Base-by-base conservation (phyloP, 2,329 filamentous ascomycete genomes). In the Microdochium nivale region DNA sequence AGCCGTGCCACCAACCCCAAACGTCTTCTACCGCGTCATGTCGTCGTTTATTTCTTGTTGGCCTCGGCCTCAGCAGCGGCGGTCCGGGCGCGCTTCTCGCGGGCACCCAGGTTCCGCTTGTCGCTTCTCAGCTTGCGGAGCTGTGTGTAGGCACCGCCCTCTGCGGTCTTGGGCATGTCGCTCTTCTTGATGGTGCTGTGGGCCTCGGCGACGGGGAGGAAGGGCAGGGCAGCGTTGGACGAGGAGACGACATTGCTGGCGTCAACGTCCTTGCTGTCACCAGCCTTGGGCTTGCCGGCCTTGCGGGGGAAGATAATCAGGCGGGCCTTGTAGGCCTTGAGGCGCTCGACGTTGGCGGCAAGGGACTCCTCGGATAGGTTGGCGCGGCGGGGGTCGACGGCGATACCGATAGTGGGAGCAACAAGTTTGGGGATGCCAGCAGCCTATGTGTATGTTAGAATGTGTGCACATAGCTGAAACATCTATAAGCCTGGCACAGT, bases 231-330 rank as follows among this genome's bases (percentile, higher is more conserved):
- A 59, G 77, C 70, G 68, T 71, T 76, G 60, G 73, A 68, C 63
- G 77, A 75, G 69, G 77, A 80, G 68, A 80, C 75, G 71, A 83
- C 82, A 66, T 84, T 86, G 70, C 73, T 74, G 62, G 79, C 67
- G 76, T 94, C 84, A 85, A 60, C 61, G 68, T 92, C 88, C 71
- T 88, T 88, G 74, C 86, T 86, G 77, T 96, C 90, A 74, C 88
- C 88, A 73, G 87, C 87, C 89, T 96, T 96, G 78, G 86, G 83
- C 78, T 94, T 85, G 78, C 91, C 91, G 72, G 84, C 84, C 78
- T 89, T 90, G 82, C 90, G 90, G 72, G 94, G 94, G 83, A 99
- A 96, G 72, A 99, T 84, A 74, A 99, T 96, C 70, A 99, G 80
- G 70, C 90, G 90, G 71, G 87, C 84, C 80, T 87, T 88, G 90